Conservation (phyloP, 2,329 filamentous ascomycete species). For the Claviceps paspali region DNA sequence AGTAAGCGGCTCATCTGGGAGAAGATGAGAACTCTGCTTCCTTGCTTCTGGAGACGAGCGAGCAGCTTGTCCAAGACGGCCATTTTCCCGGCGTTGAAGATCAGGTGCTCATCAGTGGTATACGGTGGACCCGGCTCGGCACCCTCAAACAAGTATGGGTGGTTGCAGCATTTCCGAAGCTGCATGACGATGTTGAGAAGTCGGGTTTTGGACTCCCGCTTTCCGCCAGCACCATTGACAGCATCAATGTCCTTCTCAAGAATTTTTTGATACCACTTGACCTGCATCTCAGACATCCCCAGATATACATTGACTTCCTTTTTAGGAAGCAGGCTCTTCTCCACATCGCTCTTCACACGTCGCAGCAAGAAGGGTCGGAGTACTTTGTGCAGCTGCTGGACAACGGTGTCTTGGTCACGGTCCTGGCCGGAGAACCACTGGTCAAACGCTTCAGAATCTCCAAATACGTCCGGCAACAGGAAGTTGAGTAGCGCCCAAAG, state of each 20-base stretch:
- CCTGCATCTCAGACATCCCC: slow-evolving; percentile 98
- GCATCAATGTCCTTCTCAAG: slow-evolving; percentile 98
- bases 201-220: slow-evolving; percentile 93
- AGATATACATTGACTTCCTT: slow-evolving; percentile 96
- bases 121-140: slow-evolving; percentile 95
- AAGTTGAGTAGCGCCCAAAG: slow-evolving; percentile 97
- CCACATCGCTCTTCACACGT: slow-evolving; percentile 92
- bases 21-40: slow-evolving; percentile 94
- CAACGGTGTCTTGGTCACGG: slow-evolving; percentile 84
- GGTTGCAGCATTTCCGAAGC: slow-evolving; percentile 95
- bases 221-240: slow-evolving; percentile 90
- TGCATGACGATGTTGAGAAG: slow-evolving; percentile 99
- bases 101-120: slow-evolving; percentile 90
- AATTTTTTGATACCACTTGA: slow-evolving; percentile 99
- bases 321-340: slow-evolving; percentile 93
- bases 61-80: slow-evolving; percentile 87
- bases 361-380: slow-evolving; percentile 86
- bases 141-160: slow-evolving; percentile 94
- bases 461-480: slow-evolving; percentile 92
- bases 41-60: slow-evolving; percentile 66
- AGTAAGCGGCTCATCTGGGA: slow-evolving; percentile 97
- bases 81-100: slow-evolving; percentile 96
- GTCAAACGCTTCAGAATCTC: slow-evolving; percentile 90
- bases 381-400: slow-evolving; percentile 88
- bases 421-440: slow-evolving; percentile 93